Evolutionary conservation across 169 alveolate species (phyloP).

Genomic region (Neospora caninum): DNA sequence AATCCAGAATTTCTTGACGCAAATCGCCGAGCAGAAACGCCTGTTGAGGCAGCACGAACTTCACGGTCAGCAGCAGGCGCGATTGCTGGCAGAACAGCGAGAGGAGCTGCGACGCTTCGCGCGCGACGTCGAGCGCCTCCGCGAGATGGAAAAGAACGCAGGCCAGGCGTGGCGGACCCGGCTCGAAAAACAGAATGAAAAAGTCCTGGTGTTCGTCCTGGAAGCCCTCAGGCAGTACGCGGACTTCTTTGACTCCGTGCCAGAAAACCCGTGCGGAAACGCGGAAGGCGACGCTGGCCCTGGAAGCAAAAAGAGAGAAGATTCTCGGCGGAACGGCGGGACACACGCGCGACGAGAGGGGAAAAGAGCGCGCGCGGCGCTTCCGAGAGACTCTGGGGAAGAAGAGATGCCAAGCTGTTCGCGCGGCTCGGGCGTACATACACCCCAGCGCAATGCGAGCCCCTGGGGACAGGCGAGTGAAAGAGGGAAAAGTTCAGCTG

Average conservation of each 20-base stretch:
- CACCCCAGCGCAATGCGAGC: no score
- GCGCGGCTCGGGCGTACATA: no score
- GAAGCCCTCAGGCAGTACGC: conserved; percentile 3
- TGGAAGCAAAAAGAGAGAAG: no score
- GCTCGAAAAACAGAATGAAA: not conserved
- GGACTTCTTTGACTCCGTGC: not conserved
- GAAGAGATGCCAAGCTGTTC: no score
- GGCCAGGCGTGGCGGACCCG: not conserved
- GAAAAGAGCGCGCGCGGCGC: no score
- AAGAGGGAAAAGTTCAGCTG: no score
- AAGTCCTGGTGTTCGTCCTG: not conserved
- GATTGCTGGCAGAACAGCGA: not conserved
- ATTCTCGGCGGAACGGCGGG: not conserved
- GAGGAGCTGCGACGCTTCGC: not conserved
- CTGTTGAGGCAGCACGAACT: not conserved
- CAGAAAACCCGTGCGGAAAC: not conserved
- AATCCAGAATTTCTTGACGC: no score
- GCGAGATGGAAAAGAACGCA: not conserved
- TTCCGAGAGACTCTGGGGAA: no score
- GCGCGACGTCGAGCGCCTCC: not conserved
- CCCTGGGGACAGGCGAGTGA: not conserved
- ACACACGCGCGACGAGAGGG: not conserved
- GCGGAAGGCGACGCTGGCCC: no score
- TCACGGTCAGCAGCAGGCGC: not conserved
- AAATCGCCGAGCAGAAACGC: not conserved